Evolutionary conservation across 2,329 filamentous ascomycete species (phyloP), one percentile per base, ranked within the genome.

Genomic region (Calycina herbarum): DNA sequence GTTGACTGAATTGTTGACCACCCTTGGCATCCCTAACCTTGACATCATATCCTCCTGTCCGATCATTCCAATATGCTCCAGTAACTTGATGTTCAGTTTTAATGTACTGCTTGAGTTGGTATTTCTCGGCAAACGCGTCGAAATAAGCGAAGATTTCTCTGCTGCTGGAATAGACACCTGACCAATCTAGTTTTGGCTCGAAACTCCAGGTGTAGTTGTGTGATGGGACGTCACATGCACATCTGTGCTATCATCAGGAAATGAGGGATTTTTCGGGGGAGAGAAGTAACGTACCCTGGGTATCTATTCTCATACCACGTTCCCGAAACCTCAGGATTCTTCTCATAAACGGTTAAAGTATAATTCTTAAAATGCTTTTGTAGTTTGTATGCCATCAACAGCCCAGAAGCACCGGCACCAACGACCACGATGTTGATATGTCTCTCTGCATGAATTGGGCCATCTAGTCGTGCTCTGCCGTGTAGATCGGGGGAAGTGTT

Each of bases 151-250:
- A 77, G 27, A 87, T 85, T 72, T 87, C 85, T 70, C 85, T 82
- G 70, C 87, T 84, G 0, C 82, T 81, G 0, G 85, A 82, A 70
- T 86, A 87, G 62, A 84, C 79, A 38, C 84, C 75, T 0, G 82
- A 81, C 85, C 86, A 88, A 67, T 82, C 78, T 0, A 82, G 76
- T 58, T 86, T 86, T 63, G 85, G 83, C 57, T 84, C 85, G 68
- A 87, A 88, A 15, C 81, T 85, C 73, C 81, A 86, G 57, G 80
- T 83, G 75, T 88, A 87, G 1, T 84, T 86, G 75, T 87, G 67
- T 20, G 67, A 57, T 35, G 84, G 83, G 27, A 86, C 79, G 54
- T 79, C 77, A 59, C 84, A 86, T 66, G 81, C 83, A 71, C 82
- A 85, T 2, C 81, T 84, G 75, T 45, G 63, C 79, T 70, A 62